Base-by-base conservation (phyloP, 352 stramenopile species). In the Pythium graminicola region DNA sequence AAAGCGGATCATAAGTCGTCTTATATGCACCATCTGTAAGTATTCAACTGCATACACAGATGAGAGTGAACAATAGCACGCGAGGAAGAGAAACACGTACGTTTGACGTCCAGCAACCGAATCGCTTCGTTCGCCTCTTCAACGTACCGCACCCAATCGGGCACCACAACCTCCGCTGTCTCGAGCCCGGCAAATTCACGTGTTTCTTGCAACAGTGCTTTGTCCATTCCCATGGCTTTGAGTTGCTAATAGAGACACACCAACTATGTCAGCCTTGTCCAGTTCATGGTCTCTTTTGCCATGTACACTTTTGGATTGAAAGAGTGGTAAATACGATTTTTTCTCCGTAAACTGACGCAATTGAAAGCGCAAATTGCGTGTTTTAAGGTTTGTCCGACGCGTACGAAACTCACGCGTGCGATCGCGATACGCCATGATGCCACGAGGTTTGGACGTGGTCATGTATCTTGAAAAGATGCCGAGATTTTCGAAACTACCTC, bases 1-100 rank as follows among this genome's bases (percentile, higher is more conserved):
- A 36, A 92, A 92, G 14, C 81, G 75, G 48, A 92, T 86, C 81
- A 92, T 90, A 7, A 92, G 69, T 9, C 81, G 62, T 36, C 79
- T 53, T 35, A 77, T 89, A 57, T 92, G 81, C 20, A 92, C 50
- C 39, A 89, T 62, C 55, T 90, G 76, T 27, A 92, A 67, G 40
- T 90, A 92, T 22, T 90, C 79, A 50, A 92, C 81, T 92, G 28
- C 14, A 47, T 32, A 2, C 26, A 20, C 24, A 24, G 19, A 6
- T 27, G 7, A 31, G 4, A 47, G 48, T 20, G 11, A 14, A 13
- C 23, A 35, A 22, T 9, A 7, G 22, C 0, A 35, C 1, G 16
- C 26, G 5, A 13, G 22, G 9, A 3, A 9, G 6, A 19, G 17
- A 27, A 8, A 14, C 11, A 67, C 70, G 56, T 69, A 92, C 78